Base-by-base conservation (phyloP, 192 early-diverging fungal species). In the Coemansia umbellata region DNA sequence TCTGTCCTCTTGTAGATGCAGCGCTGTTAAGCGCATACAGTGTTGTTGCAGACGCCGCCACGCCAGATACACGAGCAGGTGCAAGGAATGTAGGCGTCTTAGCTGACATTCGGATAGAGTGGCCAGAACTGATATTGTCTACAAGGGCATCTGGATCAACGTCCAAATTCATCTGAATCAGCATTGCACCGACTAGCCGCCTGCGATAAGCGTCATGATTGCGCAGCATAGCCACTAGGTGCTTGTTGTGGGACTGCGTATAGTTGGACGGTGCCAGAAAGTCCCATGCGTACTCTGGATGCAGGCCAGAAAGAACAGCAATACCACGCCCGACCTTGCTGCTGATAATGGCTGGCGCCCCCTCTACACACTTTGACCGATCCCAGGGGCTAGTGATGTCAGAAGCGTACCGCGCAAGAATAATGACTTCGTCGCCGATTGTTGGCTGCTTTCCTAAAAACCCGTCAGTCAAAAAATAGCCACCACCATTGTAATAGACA, bases 241-340 rank as follows among this genome's bases (percentile, higher is more conserved):
- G 70, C 21, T 78, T 66, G 55, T 81, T 78, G 56, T 71, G 31
- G 9, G 68, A 37, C 42, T 47, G 47, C 7, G 53, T 74, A 41
- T 84, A 81, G 32, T 80, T 79, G 22, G 71, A 61, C 17, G 84
- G 61, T 49, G 78, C 80, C 50, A 86, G 31, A 35, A 55, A 70
- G 18, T 77, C 68, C 44, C 83, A 80, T 24, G 82, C 82, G 60
- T 88, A 91, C 60, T 95, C 95, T 17, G 91, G 77, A 53, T 98
- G 95, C 27, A 89, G 66, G 9, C 91, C 93, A 15, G 84, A 69
- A 21, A 98, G 53, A 1, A 95, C 64, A 0, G 91, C 91, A 3
- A 58, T 21, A 6, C 88, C 88, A 1, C 68, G 59, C 5, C 91
- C 92, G 2, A 89, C 77, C 6, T 47, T 52, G 60, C 85, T 87